Percentiles rank a stretch among this genome's conserved stretches.
These are phyloP conservation scores for Cystobasidium slooffiae DNA, from an alignment of 1,284 basidiomycete species.

Conservation along the genomic window DNA sequence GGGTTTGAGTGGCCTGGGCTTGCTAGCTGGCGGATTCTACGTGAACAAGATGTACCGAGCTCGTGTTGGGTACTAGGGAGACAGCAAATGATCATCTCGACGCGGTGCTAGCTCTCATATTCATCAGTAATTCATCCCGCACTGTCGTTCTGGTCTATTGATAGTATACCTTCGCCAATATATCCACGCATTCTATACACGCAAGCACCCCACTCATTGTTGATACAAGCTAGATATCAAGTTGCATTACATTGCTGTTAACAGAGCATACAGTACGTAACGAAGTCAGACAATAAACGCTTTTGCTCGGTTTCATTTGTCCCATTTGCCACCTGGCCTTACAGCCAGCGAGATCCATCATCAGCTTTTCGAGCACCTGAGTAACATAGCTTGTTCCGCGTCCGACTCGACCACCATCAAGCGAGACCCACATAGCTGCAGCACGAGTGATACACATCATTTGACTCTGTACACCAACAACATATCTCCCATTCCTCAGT, in stretches of 20 bases:
- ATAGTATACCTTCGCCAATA: no score
- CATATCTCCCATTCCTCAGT: neutral
- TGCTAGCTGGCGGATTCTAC: constrained; percentile 32
- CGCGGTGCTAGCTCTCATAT: neutral
- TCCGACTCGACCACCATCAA: neutral
- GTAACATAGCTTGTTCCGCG: neutral
- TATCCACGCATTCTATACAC: no score
- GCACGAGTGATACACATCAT: neutral
- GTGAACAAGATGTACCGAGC: constrained; percentile 36
- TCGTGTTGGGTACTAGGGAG: constrained; percentile 34
- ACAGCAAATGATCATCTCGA: neutral
- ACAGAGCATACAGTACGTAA: no score
- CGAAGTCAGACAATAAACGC: no score
- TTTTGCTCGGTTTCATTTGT: neutral
- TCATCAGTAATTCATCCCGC: neutral
- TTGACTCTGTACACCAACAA: neutral
- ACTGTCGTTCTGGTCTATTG: neutral
- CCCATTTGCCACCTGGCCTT: constrained; percentile 12
- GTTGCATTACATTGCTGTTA: no score
- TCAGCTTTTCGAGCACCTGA: neutral
- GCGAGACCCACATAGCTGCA: no score
- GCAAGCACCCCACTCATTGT: no score
- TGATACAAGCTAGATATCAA: no score
- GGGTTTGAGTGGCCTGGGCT: constrained; percentile 24
- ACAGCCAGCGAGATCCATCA: neutral